phyloP scores from a whole-genome alignment of 768 basidiomycete species.

The Coprinopsis sp. region DNA sequence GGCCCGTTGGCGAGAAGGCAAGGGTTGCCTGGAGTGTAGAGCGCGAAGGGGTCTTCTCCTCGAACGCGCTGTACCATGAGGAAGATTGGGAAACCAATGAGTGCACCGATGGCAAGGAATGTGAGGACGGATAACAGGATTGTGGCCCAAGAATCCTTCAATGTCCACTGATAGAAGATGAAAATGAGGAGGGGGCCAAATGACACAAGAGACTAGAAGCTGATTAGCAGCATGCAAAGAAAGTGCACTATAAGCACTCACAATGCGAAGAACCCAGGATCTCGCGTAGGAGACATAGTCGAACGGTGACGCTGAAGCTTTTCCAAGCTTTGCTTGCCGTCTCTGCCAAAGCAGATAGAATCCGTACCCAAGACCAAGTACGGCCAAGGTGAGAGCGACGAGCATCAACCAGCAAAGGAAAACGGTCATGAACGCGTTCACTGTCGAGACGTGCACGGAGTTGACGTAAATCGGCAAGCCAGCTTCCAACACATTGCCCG shows the following conservation, averaged over 20 bases:
- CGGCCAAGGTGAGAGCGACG: constrained; percentile 50
- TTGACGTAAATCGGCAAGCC: constrained; percentile 84
- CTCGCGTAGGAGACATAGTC: constrained; percentile 44
- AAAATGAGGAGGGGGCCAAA: constrained; percentile 73
- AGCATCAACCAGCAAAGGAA: constrained; percentile 72
- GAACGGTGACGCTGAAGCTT: constrained; percentile 9
- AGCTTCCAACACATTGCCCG: constrained; percentile 65
- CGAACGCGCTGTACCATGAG: constrained; percentile 44
- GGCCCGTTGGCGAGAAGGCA: constrained; percentile 46
- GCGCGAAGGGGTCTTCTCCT: constrained; percentile 20
- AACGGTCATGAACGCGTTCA: constrained; percentile 88
- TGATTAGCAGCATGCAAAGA: constrained; percentile 6
- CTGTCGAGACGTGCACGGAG: constrained; percentile 70
- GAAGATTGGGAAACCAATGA: constrained; percentile 47
- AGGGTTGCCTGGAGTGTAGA: constrained; percentile 27
- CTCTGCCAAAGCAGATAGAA: constrained; percentile 26
- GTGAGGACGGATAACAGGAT: constrained; percentile 72
- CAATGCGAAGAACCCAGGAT: constrained; percentile 65
- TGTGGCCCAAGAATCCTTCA: constrained; percentile 84
- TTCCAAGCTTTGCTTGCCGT: constrained; percentile 14
- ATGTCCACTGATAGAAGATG: constrained; percentile 86
- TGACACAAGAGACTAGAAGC: constrained; percentile 52
- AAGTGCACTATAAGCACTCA: constrained; percentile 31
- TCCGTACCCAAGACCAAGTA: constrained; percentile 50
- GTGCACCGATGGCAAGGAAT: constrained; percentile 46